Conservation (phyloP, 805 yeast genomes). For the Nakazawaea ernobii region DNA sequence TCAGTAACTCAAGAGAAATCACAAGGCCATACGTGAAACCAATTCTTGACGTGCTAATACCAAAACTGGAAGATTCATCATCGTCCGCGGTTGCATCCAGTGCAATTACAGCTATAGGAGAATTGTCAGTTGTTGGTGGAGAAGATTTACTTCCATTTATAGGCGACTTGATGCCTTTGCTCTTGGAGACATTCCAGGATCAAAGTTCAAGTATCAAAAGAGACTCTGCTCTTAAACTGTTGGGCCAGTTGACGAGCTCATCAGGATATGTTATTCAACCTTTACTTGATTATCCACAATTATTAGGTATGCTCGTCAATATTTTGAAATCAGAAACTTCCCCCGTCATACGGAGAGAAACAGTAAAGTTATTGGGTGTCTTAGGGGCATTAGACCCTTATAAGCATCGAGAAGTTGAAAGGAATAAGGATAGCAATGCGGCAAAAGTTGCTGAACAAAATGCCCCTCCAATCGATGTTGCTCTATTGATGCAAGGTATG, state of each 20-base stretch:
- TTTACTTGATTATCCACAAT: slow-evolving; percentile 81
- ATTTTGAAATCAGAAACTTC: slow-evolving; percentile 80
- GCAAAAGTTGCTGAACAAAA: slow-evolving; percentile 58
- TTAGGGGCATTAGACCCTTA: slow-evolving; percentile 97
- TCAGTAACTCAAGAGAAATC: slow-evolving; percentile 73
- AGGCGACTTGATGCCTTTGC: slow-evolving; percentile 76
- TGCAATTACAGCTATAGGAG: slow-evolving; percentile 84
- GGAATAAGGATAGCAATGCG: slow-evolving; percentile 27
- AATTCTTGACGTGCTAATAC: slow-evolving; percentile 76
- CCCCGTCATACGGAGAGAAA: slow-evolving; percentile 71
- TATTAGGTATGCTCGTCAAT: slow-evolving; percentile 73
- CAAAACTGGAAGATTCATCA: slow-evolving; percentile 57
- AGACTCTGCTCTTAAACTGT: slow-evolving; percentile 80
- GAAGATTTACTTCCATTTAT: slow-evolving; percentile 72
- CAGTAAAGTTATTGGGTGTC: slow-evolving; percentile 85
- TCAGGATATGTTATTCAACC: slow-evolving; percentile 97
- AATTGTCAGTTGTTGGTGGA: slow-evolving; percentile 82
- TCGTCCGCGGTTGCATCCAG: slow-evolving; percentile 83
- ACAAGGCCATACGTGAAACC: slow-evolving; percentile 89
- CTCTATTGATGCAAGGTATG: slow-evolving; percentile 86
- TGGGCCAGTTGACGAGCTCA: slow-evolving; percentile 85
- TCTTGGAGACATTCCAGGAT: slow-evolving; percentile 84
- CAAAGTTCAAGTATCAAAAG: slow-evolving; percentile 85
- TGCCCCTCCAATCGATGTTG: slow-evolving; percentile 87
- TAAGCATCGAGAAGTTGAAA: slow-evolving; percentile 87